Evolutionary conservation across 129 eudicot genomes (phyloP).

Genomic region (Helichrysum umbraculigerum): DNA sequence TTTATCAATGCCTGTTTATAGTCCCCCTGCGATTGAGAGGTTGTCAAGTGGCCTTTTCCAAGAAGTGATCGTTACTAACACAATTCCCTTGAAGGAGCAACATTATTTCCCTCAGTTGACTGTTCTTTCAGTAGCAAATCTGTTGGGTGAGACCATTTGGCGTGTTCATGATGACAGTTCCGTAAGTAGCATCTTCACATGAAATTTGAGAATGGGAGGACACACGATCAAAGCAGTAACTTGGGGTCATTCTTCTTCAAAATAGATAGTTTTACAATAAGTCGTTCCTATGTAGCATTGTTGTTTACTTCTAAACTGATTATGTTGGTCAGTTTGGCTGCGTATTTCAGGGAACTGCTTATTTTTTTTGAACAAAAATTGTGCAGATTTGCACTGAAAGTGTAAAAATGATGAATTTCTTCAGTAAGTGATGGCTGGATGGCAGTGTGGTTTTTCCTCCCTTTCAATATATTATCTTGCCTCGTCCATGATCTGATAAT

Average conservation of each 20-base stretch:
- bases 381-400: slow-evolving; percentile 1
- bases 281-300: slow-evolving; percentile 18
- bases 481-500: background rate
- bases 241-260: slow-evolving; percentile 2
- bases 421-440: background rate
- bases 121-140: slow-evolving; percentile 81
- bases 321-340: slow-evolving; percentile 18
- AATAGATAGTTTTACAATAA: slow-evolving; percentile 19
- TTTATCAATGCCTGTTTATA: slow-evolving; percentile 16
- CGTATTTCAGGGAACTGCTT: slow-evolving; percentile 20
- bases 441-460: background rate
- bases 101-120: slow-evolving; percentile 86
- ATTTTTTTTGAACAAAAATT: background rate
- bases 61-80: slow-evolving; percentile 80
- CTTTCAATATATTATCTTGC: background rate
- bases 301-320: slow-evolving; percentile 17
- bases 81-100: slow-evolving; percentile 60
- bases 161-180: slow-evolving; percentile 87
- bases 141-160: slow-evolving; percentile 93
- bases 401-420: background rate
- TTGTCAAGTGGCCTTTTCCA: slow-evolving; percentile 83
- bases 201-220: slow-evolving; percentile 24
- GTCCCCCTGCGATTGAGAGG: slow-evolving; percentile 93
- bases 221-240: background rate
- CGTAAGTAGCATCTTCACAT: slow-evolving; percentile 81